Base-by-base conservation (phyloP, 108 stramenopile species). In the Stephanodiscus triporus region DNA sequence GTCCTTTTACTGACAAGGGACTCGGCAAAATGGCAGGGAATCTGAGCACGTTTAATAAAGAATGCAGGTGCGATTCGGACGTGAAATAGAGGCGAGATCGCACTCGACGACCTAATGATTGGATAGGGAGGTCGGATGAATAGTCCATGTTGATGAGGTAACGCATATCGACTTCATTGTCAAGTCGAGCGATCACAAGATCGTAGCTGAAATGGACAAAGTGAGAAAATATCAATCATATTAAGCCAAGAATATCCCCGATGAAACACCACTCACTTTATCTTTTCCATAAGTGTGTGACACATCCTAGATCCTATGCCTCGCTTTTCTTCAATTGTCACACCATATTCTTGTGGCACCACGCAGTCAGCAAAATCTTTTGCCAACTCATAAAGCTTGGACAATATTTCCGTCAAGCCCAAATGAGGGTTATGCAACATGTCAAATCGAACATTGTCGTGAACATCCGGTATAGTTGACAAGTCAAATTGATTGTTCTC, bases 291-390 rank as follows among this genome's bases (percentile, higher is more conserved):
- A n/a, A 99, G 85, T 27, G 93, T 83, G 53, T 77, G 83, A 68
- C 96, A 97, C 81, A 98, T 97, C 67, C 93, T 96, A 47, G 77
- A 70, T n/a, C 96, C 97, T 40, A 98, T 95, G 30, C 78, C 85
- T 55, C 93, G 73, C 65, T 97, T 96, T 56, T 96, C 93, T 14
- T 71, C 72, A 49, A 89, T 72, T 0, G 96, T 94, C 24, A 91
- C 88, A 45, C 98, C 98, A 73, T 97, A 99, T 79, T 99, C 98
- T 54, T 98, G 98, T 14, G 99, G 99, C 13, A 98, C 96, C 27
- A 98, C 92, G 37, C 89, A 89, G 72, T 97, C 96, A 7, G 97
- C 97, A 85, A 99, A 95, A 7, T 69, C 40, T 72, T 95, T 92
- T 22, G 97, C 96, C 27, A 96, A 70, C 32, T 88, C 74, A 72